Evolutionary conservation across 495 filamentous ascomycete species (phyloP), one percentile per base, ranked within the genome.

Genomic region (Penicillium subrubescens): DNA sequence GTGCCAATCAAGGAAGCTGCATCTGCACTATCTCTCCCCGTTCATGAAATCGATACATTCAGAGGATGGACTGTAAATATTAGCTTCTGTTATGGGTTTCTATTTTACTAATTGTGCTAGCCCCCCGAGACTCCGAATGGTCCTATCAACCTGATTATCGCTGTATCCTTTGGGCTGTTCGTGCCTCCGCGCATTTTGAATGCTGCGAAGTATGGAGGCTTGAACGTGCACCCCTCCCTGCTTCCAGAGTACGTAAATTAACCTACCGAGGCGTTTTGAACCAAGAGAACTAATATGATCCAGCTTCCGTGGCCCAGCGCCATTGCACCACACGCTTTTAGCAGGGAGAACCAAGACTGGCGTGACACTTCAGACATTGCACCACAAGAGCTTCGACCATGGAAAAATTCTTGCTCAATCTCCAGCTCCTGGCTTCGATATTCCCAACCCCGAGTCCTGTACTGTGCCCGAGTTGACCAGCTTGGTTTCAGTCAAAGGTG

Each of bases 181-280:
- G 87, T 99, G 11, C 96, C 95, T 1, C 85, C 87, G 6, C 83
- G 90, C 4, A 84, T 97, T 17, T 82, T 98, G 46, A 81, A 79
- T 29, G 75, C 68, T 6, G 84, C 90, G 17, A 82, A 84, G 60
- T 97, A 94, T 77, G 93, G 94, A 62, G 95, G 95, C 0, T 75
- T 98, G 25, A 99, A 99, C 77, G 84, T 99, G 5, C 95, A 99
- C 72, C 95, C 95, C 1, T 97, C 94, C n/a, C 73, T 97, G 8
- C 86, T 99, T 14, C 95, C 95, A 8, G 88, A 94, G 89, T 92
- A 83, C 53, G 84, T 71, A 17, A 17, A 35, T 15, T 1, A 14
- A 8, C 2, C 10, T 4, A 5, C 6, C 14, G 7, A 31, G 21
- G 17, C 2, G 25, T 3, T 23, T 15, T n/a, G 29, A 56, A 33